phyloP scores from a whole-genome alignment of 305 asterid species.

The Plantago lanceolata region DNA sequence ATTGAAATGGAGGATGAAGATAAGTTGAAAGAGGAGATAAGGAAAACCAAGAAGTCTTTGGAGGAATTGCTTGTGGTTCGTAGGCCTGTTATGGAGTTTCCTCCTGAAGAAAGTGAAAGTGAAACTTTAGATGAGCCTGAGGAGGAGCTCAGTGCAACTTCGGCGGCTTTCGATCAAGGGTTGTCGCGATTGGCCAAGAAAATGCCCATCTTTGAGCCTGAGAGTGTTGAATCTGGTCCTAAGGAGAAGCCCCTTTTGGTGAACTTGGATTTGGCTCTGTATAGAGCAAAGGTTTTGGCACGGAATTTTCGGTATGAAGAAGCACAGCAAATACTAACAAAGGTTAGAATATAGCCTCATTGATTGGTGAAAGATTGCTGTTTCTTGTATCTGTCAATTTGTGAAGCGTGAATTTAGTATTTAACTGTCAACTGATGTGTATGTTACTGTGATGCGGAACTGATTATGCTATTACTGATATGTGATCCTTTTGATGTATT shows the following conservation, averaged over 20 bases:
- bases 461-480: slow-evolving; percentile 12
- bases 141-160: slow-evolving; percentile 25
- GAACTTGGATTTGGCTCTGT: slow-evolving; percentile 85
- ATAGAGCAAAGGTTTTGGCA: slow-evolving; percentile 65
- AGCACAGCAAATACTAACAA: slow-evolving; percentile 61
- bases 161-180: slow-evolving; percentile 49
- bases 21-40: slow-evolving; percentile 53
- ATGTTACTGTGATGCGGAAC: neutral
- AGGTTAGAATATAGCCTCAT: slow-evolving; percentile 32
- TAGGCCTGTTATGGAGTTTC: slow-evolving; percentile 64
- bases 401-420: neutral
- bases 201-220: slow-evolving; percentile 91
- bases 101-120: slow-evolving; percentile 14
- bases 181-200: slow-evolving; percentile 63
- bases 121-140: slow-evolving; percentile 8
- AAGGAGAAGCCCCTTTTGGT: slow-evolving; percentile 64
- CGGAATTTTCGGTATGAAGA: slow-evolving; percentile 53
- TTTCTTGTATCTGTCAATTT: neutral
- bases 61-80: slow-evolving; percentile 84
- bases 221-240: slow-evolving; percentile 43
- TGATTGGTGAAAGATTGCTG: neutral
- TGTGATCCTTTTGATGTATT: slow-evolving; percentile 20
- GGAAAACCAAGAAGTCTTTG: slow-evolving; percentile 58
- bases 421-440: slow-evolving; percentile 1
- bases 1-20: slow-evolving; percentile 36